Evolutionary conservation across 2,329 filamentous ascomycete genomes (phyloP).

Genomic region (Apiospora rasikravindrae): DNA sequence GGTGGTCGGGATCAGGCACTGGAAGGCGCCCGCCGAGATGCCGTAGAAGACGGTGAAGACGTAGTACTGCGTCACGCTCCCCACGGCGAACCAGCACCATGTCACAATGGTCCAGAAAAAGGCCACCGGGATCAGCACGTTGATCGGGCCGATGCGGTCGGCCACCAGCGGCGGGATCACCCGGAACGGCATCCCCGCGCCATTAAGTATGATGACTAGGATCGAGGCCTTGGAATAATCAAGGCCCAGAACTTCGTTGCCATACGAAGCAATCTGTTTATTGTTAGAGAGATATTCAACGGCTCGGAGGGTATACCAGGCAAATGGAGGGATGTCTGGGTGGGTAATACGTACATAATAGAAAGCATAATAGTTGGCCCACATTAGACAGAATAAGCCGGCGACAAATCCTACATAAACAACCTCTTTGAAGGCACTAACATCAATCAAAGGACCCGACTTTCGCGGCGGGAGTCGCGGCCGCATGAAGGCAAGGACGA

Average conservation of each 20-base stretch:
- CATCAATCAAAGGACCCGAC: conserved; percentile 38
- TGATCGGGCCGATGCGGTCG: conserved; percentile 43
- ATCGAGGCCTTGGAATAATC: conserved; percentile 41
- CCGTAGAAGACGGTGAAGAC: conserved; percentile 43
- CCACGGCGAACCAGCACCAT: conserved; percentile 45
- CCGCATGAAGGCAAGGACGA: conserved; percentile 53
- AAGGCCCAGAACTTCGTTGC: conserved; percentile 39
- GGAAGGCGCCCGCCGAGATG: conserved; percentile 42
- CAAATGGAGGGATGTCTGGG: not conserved
- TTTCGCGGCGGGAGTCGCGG: conserved; percentile 39
- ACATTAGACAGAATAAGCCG: conserved; percentile 45
- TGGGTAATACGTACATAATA: conserved; percentile 43
- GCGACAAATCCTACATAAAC: conserved; percentile 42
- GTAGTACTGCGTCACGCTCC: conserved; percentile 40
- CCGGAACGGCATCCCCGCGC: conserved; percentile 45
- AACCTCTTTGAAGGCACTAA: conserved; percentile 36
- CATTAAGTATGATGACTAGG: conserved; percentile 47
- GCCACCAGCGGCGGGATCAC: conserved; percentile 43
- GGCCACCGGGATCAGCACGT: conserved; percentile 39
- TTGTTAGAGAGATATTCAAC: not conserved
- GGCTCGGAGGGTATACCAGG: not conserved
- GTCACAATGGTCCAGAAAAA: conserved; percentile 38
- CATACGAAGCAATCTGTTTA: conserved; percentile 41
- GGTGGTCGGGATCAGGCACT: conserved; percentile 46
- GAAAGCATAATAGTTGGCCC: conserved; percentile 50